Conservation (phyloP, 1,284 basidiomycete genomes). For the Heterobasidion annosum region DNA sequence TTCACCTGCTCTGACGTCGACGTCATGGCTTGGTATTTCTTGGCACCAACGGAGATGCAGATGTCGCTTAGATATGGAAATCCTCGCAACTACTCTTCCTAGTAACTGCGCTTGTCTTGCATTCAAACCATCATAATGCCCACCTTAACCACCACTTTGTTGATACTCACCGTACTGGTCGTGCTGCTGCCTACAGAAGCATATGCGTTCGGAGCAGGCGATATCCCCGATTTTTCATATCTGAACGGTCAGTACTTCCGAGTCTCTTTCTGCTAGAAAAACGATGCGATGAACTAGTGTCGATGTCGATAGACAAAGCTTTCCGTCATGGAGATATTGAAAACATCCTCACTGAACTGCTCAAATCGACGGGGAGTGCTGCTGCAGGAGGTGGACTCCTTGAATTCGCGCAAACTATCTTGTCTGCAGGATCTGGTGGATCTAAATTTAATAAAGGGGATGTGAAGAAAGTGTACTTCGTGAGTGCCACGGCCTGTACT, state of each 20-base stretch:
- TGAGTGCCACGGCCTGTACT: slow-evolving; percentile 20
- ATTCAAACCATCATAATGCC: slow-evolving; percentile 5
- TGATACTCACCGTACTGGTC: slow-evolving; percentile 14
- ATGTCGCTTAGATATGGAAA: not conserved
- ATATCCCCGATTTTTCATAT: slow-evolving; percentile 55
- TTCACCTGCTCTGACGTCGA: not conserved
- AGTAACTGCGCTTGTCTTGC: not conserved
- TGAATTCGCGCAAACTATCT: slow-evolving; percentile 37
- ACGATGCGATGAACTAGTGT: not conserved
- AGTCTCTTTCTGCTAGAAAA: slow-evolving; percentile 5
- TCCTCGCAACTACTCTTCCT: slow-evolving; percentile 3
- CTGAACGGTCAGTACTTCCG: slow-evolving; percentile 32
- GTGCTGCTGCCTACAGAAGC: slow-evolving; percentile 35
- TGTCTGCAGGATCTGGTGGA: slow-evolving; percentile 36
- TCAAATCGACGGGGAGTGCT: slow-evolving; percentile 40
- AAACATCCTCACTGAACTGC: slow-evolving; percentile 45
- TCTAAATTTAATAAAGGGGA: slow-evolving; percentile 53
- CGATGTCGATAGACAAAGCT: slow-evolving; percentile 44
- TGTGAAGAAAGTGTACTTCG: slow-evolving; percentile 59
- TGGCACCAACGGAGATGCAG: not conserved
- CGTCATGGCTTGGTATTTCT: slow-evolving; percentile 6
- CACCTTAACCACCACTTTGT: slow-evolving; percentile 7
- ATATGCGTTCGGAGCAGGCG: slow-evolving; percentile 51
- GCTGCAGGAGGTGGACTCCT: slow-evolving; percentile 38
- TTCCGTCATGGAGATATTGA: slow-evolving; percentile 74